Base-by-base conservation (phyloP, 371 early-diverging fungal genomes). In the Dichotomocladium elegans region DNA sequence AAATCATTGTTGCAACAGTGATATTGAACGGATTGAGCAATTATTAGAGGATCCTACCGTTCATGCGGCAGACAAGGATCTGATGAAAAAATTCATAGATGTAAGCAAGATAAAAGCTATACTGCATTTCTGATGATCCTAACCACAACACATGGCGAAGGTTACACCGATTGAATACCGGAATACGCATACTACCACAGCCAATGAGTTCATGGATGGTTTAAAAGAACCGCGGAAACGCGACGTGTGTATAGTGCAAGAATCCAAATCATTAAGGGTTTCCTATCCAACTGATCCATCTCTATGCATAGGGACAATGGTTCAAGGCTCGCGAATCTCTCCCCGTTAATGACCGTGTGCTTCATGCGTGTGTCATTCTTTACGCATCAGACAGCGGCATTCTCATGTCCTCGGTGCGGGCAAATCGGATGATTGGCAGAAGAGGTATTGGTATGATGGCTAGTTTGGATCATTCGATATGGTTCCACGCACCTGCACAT, bases 401-500 rank as follows among this genome's bases (percentile, higher is more conserved):
- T 35, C 53, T 91, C 12, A 69, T 69, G 53, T 85, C 89, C 0
- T 76, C 82, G 6, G 61, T 79, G 2, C 63, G 79, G 14, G 77
- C 86, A 6, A 83, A 87, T 53, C 83, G 77, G 3, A 34, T 80
- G n/a, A 44, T 45, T 10, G 59, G 66, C 17, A 60, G 69, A 26
- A 61, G 80, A 14, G 69, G 66, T 14, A 70, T 92, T 33, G 77
- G 66, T 28, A 85, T 89, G 87, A 72, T 94, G 63, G 89, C 89
- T 4, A 86, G 85, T 35, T 70, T 96, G 29, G 92, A 93, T 68
- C 94, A 94, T 56, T 74, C 87, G 8, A 84, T 95, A 61, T 95
- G 95, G 95, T 95, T 95, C 69, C 95, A 95, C 59, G 83, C 80
- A 53, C 85, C 90, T 0, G 89, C 91, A 66, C 74, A 88, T 21